Evolutionary conservation across 1,284 basidiomycete species (phyloP).

Genomic region (Microbotryomycetes sp.): DNA sequence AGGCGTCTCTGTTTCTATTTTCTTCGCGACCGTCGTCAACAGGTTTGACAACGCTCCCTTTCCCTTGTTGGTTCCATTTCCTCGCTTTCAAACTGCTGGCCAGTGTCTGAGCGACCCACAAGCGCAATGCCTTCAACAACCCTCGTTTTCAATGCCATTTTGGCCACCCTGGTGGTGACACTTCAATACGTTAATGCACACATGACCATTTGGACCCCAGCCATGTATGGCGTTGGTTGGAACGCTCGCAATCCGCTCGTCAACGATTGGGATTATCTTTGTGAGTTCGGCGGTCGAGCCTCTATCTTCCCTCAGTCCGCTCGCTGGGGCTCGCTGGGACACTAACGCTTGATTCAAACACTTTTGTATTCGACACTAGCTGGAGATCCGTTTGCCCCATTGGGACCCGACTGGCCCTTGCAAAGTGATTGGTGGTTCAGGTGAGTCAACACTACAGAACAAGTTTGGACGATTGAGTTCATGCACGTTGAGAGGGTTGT

Average conservation of each 20-base stretch:
- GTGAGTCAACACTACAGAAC: background rate
- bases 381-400: background rate
- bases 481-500: no score
- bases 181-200: background rate
- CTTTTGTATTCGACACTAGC: background rate
- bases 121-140: no score
- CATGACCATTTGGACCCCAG: constrained; percentile 4
- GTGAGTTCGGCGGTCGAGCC: no score
- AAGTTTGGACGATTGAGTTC: background rate
- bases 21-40: no score
- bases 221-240: constrained; percentile 2
- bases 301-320: no score
- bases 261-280: background rate
- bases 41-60: no score
- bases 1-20: no score
- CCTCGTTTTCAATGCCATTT: background rate
- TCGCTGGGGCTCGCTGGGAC: background rate
- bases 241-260: background rate
- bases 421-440: constrained; percentile 16
- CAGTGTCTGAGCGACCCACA: no score
- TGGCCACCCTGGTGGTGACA: background rate
- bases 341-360: background rate
- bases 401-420: constrained; percentile 1
- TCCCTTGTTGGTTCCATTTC: no score
- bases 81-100: no score